Evolutionary conservation across 2,329 filamentous ascomycete genomes (phyloP), one percentile per base, ranked within the genome.

Genomic region (Aspergillus aculeatinus): DNA sequence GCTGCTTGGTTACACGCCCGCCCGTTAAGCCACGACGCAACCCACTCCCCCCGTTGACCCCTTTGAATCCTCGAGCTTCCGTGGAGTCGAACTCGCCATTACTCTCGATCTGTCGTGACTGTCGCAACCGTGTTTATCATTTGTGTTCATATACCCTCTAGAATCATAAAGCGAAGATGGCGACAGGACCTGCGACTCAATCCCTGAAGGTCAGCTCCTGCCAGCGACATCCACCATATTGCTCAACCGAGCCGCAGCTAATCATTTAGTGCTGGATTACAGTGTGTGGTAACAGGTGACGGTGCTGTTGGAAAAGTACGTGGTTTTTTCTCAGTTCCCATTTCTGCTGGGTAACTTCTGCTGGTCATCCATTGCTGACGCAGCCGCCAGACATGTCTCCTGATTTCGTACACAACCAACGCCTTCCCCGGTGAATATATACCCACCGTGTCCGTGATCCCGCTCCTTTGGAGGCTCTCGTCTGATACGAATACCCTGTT

Each of bases 341-440:
- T 31, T 51, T 35, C 55, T 55, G 53, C 60, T 55, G 54, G 55
- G 53, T 60, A 39, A 25, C 16, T 48, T 23, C 39, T 29, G 33
- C 39, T 35, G 29, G 35, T 54, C 44, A 60, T 57, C 44, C n/a
- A 27, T 48, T 48, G 39, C 53, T 55, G 29, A 44, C 27, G 39
- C 44, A 25, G 33, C 10, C 14, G 58, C 49, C 65, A 97, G 94
- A 99, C 95, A 84, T 99, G 95, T 83, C 88, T 99, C 62, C 88
- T 99, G 72, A 99, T 99, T 77, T 98, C 94, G 56, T 99, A 99
- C 82, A 98, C 95, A 65, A 99, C 95, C 65, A 99, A 98, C 82
- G 95, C 95, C 67, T 99, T 99, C 78, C 95, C 95, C n/a, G 95
- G 95, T 79, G 95, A 99, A 84, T 99, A 99, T 80, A 98, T 99